Evolutionary conservation across 768 basidiomycete species (phyloP), one percentile per base, ranked within the genome.

Genomic region (Boletus rubescentipes): DNA sequence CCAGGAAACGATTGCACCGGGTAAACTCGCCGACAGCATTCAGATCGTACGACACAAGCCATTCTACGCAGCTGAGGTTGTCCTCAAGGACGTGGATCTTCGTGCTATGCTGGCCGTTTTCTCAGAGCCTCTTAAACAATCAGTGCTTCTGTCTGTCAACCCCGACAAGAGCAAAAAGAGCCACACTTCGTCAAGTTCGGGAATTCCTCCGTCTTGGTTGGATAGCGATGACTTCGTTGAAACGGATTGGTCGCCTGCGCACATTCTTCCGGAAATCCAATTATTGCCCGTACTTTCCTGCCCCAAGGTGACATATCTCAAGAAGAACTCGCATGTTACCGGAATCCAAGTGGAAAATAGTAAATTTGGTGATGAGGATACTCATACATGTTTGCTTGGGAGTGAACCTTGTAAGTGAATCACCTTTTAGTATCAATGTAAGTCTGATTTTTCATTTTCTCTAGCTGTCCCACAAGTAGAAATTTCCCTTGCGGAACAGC

Each of bases 301-400:
- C 62, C 93, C 94, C 18, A 84, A 85, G 26, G 85, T 97, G 65
- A 86, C 84, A 9, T 95, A 89, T 72, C 89, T 88, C 67, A 89
- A 85, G 65, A 80, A 80, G 37, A 79, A 81, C 50, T 73, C 77
- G 5, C 73, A 75, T 14, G 63, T 71, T n/a, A 63, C 73, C 12
- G 70, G 71, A 11, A 73, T 72, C 37, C 72, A 76, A 29, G 67
- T 70, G 4, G 77, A 78, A 54, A 71, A 70, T 35, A 87, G 80
- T 62, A 96, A 94, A 70, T 98, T 98, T 65, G 95, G 94, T 2
- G 73, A 79, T 31, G 95, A 98, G 68, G 72, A 82, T 39, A 87
- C 91, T 3, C 95, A 98, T 66, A 75, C 78, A 0, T 98, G 93
- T 68, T 75, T 89, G 39, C 79, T 94, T 29, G 88, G 89, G 12